These are phyloP conservation scores for Penicillium sp. DNA, from an alignment of 2,329 filamentous ascomycete species.

Conservation along the genomic window DNA sequence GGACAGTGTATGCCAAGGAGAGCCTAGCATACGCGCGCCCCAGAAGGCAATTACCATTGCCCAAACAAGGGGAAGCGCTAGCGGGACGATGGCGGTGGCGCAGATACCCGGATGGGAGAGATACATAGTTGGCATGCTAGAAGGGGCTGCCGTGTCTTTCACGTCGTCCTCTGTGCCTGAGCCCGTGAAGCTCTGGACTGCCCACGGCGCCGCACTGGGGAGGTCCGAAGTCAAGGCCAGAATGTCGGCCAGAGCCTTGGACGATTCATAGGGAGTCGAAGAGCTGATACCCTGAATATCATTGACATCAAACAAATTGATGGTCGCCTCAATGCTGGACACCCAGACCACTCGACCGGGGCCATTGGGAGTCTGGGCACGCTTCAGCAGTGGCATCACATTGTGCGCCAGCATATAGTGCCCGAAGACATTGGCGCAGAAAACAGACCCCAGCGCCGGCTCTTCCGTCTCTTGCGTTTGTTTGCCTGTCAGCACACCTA, in stretches of 20 bases:
- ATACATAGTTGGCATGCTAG: constrained; percentile 59
- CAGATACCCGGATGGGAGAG: constrained; percentile 84
- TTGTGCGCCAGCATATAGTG: constrained; percentile 87
- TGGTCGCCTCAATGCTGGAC: constrained; percentile 71
- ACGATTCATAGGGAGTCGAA: constrained; percentile 71
- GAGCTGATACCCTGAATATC: constrained; percentile 74
- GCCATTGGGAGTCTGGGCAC: constrained; percentile 40
- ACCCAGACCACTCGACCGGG: constrained; percentile 78
- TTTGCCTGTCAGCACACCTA: constrained; percentile 54
- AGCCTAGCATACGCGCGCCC: constrained; percentile 72
- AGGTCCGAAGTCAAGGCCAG: constrained; percentile 71
- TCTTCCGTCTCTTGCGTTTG: constrained; percentile 49
- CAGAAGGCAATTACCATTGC: constrained; percentile 67
- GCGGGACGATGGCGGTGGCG: constrained; percentile 73
- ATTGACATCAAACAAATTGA: constrained; percentile 56
- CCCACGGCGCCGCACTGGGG: constrained; percentile 58
- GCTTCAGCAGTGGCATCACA: constrained; percentile 69
- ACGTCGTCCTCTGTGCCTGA: constrained; percentile 19
- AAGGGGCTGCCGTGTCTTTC: constrained; percentile 5
- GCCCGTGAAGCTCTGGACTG: constrained; percentile 53
- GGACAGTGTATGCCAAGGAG: constrained; percentile 80
- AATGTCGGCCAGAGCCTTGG: constrained; percentile 83
- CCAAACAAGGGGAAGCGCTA: constrained; percentile 67
- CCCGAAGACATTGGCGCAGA: constrained; percentile 89
- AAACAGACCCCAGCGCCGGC: constrained; percentile 72